These are phyloP conservation scores for Mycothermus thermophilus DNA, from an alignment of 495 filamentous ascomycete species.

Conservation along the genomic window DNA sequence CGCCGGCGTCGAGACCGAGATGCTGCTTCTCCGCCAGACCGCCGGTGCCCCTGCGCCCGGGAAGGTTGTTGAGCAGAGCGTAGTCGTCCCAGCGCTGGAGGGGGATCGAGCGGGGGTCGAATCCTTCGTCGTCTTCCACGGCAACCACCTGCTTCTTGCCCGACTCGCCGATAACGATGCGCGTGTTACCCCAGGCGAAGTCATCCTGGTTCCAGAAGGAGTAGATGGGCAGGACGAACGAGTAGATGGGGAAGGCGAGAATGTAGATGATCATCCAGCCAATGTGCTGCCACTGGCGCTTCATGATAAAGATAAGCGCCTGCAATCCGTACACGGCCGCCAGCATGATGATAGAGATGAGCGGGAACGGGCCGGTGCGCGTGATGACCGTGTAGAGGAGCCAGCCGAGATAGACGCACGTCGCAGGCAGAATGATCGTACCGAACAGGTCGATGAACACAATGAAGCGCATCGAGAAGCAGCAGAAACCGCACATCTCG, in stretches of 20 bases:
- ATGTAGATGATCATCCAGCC: constrained; percentile 99
- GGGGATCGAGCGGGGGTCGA: constrained; percentile 83
- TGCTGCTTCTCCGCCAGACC: constrained; percentile 53
- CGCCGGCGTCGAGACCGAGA: constrained; percentile 21
- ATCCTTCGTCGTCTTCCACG: constrained; percentile 71
- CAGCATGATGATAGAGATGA: constrained; percentile 78
- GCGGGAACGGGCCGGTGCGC: constrained; percentile 60
- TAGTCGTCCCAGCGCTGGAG: constrained; percentile 97
- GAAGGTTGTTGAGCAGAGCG: constrained; percentile 76
- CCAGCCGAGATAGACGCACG: constrained; percentile 79
- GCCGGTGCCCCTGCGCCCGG: constrained; percentile 69
- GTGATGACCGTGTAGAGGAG: constrained; percentile 69
- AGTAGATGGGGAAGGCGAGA: constrained; percentile 84
- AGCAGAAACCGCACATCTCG: constrained; percentile 96
- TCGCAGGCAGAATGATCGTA: constrained; percentile 85
- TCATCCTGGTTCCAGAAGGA: constrained; percentile 99
- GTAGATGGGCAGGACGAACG: constrained; percentile 82
- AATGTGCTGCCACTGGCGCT: constrained; percentile 92
- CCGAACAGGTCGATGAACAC: constrained; percentile 91
- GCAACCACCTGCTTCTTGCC: constrained; percentile 80
- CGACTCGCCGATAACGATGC: constrained; percentile 89
- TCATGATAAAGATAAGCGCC: constrained; percentile 87
- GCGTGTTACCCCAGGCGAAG: constrained; percentile 96
- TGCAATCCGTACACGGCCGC: constrained; percentile 91
- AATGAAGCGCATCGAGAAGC: constrained; percentile 96